These are phyloP conservation scores for Drechslera avenae DNA, from an alignment of 2,329 filamentous ascomycete genomes.

Conservation along the genomic window DNA sequence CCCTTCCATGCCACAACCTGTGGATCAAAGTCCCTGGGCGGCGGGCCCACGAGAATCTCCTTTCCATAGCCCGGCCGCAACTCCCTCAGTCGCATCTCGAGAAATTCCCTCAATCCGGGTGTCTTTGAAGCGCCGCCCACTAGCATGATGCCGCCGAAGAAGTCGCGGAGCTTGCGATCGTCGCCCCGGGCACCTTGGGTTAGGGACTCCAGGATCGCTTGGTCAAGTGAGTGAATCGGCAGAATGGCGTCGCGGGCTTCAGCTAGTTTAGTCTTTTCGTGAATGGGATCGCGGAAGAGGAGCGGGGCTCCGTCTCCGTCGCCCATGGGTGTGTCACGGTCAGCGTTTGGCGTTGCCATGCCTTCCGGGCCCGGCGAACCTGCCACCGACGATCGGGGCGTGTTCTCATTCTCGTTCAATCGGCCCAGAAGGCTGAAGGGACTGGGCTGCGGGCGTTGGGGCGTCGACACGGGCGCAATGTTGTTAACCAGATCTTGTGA, in stretches of 20 bases:
- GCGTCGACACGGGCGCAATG: conserved; percentile 57
- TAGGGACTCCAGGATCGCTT: conserved; percentile 88
- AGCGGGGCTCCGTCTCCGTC: conserved; percentile 37
- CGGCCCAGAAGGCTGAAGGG: conserved; percentile 73
- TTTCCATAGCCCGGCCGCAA: conserved; percentile 66
- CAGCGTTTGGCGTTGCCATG: conserved; percentile 71
- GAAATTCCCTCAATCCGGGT: conserved; percentile 75
- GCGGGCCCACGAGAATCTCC: conserved; percentile 68
- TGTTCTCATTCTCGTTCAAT: conserved; percentile 71
- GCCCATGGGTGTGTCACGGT: conserved; percentile 53
- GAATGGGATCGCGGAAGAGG: conserved; percentile 52
- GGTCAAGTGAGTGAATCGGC: conserved; percentile 81
- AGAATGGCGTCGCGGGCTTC: conserved; percentile 78
- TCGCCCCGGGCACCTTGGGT: conserved; percentile 84
- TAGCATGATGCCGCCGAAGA: conserved; percentile 57
- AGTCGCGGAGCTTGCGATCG: conserved; percentile 90
- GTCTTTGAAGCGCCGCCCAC: conserved; percentile 48
- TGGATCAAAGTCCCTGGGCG: conserved; percentile 92
- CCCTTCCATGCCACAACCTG: conserved; percentile 99
- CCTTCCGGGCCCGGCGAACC: conserved; percentile 86
- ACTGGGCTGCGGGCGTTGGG: conserved; percentile 55
- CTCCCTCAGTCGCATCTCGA: conserved; percentile 80
- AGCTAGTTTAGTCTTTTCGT: conserved; percentile 59
- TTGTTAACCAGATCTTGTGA: conserved; percentile 41
- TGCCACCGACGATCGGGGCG: conserved; percentile 82